Conservation (phyloP, 1,284 basidiomycete species). For the Papiliotrema flavescens region DNA sequence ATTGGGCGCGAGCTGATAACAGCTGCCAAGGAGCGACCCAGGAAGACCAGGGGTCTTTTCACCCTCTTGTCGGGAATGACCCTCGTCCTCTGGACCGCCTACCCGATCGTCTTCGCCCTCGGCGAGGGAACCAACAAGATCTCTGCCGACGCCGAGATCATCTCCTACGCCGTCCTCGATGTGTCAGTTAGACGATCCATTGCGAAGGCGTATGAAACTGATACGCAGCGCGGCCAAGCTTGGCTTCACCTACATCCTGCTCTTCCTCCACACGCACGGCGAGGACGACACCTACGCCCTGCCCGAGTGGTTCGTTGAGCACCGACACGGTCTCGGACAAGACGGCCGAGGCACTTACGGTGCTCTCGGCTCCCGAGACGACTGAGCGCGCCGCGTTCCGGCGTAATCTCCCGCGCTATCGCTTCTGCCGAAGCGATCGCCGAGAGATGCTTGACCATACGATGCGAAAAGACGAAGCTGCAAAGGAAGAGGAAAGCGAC, state of each 20-base stretch:
- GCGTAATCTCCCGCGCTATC: too few species aligned
- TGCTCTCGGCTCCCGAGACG: conserved; percentile 18
- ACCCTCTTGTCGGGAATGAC: conserved; percentile 30
- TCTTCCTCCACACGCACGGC: conserved; percentile 42
- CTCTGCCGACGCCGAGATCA: conserved; percentile 41
- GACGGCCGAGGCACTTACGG: conserved; percentile 44
- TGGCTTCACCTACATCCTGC: conserved; percentile 44
- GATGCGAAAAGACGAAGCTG: too few species aligned
- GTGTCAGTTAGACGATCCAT: conserved; percentile 25
- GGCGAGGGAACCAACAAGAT: conserved; percentile 37
- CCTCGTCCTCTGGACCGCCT: conserved; percentile 35
- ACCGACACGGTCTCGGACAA: conserved; percentile 23
- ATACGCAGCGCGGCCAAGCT: conserved; percentile 34
- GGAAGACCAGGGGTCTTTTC: conserved; percentile 37
- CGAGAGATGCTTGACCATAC: too few species aligned
- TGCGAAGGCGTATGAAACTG: neutral
- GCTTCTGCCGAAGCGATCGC: too few species aligned
- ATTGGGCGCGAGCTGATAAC: neutral
- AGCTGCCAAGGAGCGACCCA: conserved; percentile 29
- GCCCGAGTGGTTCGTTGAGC: conserved; percentile 43
- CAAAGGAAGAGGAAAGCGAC: too few species aligned
- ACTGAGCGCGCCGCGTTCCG: neutral
- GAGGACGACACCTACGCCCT: conserved; percentile 40
- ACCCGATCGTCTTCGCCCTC: conserved; percentile 40
- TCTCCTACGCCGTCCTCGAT: conserved; percentile 44